A percentile compares a stretch with the other conserved stretches of the same genome.
Conservation (phyloP, 1,284 basidiomycete species). For the Gomphus sp. region DNA sequence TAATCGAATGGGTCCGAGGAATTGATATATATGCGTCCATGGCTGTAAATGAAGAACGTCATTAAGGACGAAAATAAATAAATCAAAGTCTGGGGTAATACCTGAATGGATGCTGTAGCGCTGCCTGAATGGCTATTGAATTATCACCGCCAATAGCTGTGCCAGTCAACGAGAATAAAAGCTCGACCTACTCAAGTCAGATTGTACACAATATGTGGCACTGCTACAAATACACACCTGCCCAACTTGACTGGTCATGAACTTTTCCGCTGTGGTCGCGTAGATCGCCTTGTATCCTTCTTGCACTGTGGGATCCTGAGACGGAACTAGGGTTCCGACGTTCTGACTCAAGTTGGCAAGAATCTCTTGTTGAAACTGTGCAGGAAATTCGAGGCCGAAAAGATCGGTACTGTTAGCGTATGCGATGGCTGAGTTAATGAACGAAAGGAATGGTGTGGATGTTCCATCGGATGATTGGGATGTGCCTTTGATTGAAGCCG, state of each 20-base stretch:
- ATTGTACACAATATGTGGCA: not conserved
- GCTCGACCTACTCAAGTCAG: conserved; percentile 35
- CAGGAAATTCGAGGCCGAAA: conserved; percentile 27
- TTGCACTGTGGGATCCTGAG: conserved; percentile 37
- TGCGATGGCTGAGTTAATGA: conserved; percentile 58
- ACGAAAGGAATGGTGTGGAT: conserved; percentile 41
- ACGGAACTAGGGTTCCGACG: conserved; percentile 36
- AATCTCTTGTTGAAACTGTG: conserved; percentile 27
- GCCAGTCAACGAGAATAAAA: conserved; percentile 50
- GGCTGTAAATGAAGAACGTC: conserved; percentile 7
- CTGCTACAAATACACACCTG: not conserved
- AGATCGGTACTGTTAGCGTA: conserved; percentile 52
- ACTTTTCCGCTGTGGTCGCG: conserved; percentile 33
- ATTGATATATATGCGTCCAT: conserved; percentile 36
- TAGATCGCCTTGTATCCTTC: conserved; percentile 60
- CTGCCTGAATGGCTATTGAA: conserved; percentile 50
- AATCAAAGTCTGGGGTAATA: conserved; percentile 12
- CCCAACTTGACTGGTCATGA: conserved; percentile 36
- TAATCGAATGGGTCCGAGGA: conserved; percentile 42
- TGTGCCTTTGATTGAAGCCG: conserved; percentile 25
- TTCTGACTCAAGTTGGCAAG: conserved; percentile 24
- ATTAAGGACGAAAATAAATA: not conserved
- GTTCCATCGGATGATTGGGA: conserved; percentile 21
- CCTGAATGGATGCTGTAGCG: conserved; percentile 58
- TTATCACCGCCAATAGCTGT: conserved; percentile 26